Conservation (phyloP, 2,329 filamentous ascomycete genomes). For the Didymella sp. region DNA sequence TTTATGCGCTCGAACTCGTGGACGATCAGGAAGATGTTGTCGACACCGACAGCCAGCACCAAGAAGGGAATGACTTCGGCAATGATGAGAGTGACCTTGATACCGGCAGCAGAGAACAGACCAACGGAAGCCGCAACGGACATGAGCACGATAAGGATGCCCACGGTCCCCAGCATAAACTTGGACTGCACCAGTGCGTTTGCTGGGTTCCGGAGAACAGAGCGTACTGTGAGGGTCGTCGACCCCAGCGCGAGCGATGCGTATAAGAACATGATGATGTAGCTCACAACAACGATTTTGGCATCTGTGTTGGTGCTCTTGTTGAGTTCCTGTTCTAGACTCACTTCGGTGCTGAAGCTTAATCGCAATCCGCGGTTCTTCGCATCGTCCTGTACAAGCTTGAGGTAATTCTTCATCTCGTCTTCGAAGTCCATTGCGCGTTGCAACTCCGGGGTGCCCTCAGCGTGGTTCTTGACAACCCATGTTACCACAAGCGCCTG, state of each 20-base stretch:
- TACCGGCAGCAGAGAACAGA: conserved; percentile 86
- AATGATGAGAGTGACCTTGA: conserved; percentile 97
- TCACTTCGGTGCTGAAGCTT: conserved; percentile 95
- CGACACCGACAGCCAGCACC: conserved; percentile 92
- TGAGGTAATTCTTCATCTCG: conserved; percentile 74
- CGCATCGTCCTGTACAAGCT: conserved; percentile 83
- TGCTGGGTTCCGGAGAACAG: conserved; percentile 81
- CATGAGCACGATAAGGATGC: conserved; percentile 96
- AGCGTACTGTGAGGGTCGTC: conserved; percentile 77
- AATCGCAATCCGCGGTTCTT: conserved; percentile 77
- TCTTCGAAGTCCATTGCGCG: conserved; percentile 90
- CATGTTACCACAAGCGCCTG: conserved; percentile 87
- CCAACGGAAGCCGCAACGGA: conserved; percentile 95
- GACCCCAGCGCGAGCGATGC: conserved; percentile 92
- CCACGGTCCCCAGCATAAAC: conserved; percentile 91
- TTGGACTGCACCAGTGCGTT: conserved; percentile 93
- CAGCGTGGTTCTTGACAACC: conserved; percentile 87
- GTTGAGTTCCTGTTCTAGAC: conserved; percentile 92
- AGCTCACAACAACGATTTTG: conserved; percentile 95
- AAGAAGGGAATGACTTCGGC: conserved; percentile 98
- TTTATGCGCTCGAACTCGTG: conserved; percentile 98
- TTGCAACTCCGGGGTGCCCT: conserved; percentile 72
- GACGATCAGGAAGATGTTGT: conserved; percentile 98
- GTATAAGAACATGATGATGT: conserved; percentile 98
- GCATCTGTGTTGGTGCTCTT: conserved; percentile 98